Base-by-base conservation (phyloP, 2,329 filamentous ascomycete species). In the Trichoderma breve region DNA sequence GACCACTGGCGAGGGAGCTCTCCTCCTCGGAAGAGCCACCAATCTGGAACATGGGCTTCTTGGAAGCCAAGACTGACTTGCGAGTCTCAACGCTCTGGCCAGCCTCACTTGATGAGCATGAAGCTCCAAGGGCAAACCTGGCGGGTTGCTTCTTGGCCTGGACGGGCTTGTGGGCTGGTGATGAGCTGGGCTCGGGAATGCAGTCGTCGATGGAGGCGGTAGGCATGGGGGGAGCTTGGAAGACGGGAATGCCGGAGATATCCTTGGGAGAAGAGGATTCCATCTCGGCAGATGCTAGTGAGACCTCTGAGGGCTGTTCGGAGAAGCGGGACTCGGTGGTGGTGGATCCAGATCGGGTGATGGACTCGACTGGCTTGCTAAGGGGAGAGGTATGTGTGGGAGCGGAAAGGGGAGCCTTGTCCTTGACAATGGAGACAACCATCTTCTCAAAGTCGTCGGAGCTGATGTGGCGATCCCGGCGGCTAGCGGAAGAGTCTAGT, bases 361-460 rank as follows among this genome's bases (percentile, higher is more conserved):
- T 84, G 76, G 75, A 77, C 21, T 75, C 79, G 6, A 79, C 86
- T 71, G 88, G 83, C 65, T 86, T 86, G 78, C n/a, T 83, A 80
- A 62, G 80, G 78, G 76, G 65, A 39, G 77, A 75, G 36, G 77
- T 73, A 6, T 78, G 76, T 5, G 77, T 76, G 57, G 81, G 81
- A 32, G 81, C 81, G 21, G 87, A 85, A 9, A 90, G 81, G 76
- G 85, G 89, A 66, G 85, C 87, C 81, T 93, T 94, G 82, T 96
- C 92, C 81, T 97, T 93, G 79, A 98, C 96, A 71, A 98, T 98
- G 51, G 92, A 94, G 71, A 93, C 90, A 55, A 98, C 93, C 89
- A 98, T 97, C 84, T 97, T 97, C 82, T 97, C 94, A 34, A 98
- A 87, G 77, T 96, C 93, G 78, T 93, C 89, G 7, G 95, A 94